phyloP scores from a whole-genome alignment of 345 rosid species.

The Ailanthus altissimus region DNA sequence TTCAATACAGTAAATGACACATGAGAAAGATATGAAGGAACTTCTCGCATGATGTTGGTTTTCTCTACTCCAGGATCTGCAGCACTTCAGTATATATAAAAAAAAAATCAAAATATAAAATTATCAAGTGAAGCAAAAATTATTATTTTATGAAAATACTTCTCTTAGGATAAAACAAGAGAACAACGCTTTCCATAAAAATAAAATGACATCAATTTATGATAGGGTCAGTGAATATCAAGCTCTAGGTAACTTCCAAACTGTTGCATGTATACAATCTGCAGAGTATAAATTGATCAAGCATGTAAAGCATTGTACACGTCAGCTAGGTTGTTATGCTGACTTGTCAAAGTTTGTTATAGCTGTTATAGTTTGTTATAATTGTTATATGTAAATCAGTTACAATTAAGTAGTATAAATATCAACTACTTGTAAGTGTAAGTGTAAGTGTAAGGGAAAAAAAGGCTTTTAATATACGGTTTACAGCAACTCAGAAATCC shows the following conservation, averaged over 20 bases:
- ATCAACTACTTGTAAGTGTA: no score
- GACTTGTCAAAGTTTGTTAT: no score
- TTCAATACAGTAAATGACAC: slow-evolving; percentile 47
- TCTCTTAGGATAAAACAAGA: neutral
- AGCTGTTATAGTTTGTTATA: no score
- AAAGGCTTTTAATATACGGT: no score
- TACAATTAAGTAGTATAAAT: no score
- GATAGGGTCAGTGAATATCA: neutral
- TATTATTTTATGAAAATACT: neutral
- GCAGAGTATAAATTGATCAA: no score
- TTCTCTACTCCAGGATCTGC: slow-evolving; percentile 86
- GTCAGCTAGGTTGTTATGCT: no score
- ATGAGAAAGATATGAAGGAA: slow-evolving; percentile 57
- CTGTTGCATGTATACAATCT: no score
- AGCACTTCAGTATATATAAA: slow-evolving; percentile 51
- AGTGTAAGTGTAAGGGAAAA: no score
- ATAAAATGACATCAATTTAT: neutral
- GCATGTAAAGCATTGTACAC: no score
- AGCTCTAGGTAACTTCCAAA: neutral
- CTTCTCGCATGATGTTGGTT: slow-evolving; percentile 89
- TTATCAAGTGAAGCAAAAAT: slow-evolving; percentile 7
- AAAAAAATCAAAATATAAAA: slow-evolving; percentile 13
- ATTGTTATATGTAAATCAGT: no score
- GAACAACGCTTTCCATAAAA: neutral
- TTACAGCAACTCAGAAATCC: no score